Conservation (phyloP, 2,329 filamentous ascomycete species). For the Trichoderma sp. region DNA sequence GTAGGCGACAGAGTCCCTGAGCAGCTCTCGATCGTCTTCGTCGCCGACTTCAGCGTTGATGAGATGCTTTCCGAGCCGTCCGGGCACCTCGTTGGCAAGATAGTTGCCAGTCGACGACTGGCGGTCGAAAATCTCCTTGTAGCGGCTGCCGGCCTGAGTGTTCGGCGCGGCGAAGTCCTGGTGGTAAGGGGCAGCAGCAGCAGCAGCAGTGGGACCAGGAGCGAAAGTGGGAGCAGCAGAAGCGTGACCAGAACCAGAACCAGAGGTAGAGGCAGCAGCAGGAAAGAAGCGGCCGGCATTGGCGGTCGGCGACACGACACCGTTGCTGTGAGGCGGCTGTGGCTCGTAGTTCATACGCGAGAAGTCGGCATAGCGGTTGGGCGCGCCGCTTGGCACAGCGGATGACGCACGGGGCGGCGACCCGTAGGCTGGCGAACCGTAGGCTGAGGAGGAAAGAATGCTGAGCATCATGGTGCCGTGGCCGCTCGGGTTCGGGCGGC, state of each 20-base stretch:
- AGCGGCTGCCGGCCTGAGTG: conserved; percentile 52
- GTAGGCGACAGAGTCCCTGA: conserved; percentile 72
- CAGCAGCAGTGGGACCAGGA: conserved; percentile 34
- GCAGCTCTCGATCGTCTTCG: conserved; percentile 66
- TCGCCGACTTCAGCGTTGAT: conserved; percentile 68
- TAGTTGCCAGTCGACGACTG: conserved; percentile 74
- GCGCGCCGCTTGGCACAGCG: background rate
- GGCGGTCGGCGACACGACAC: conserved; percentile 65
- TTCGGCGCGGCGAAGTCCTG: conserved; percentile 58
- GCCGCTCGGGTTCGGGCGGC: conserved; percentile 55
- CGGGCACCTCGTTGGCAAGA: conserved; percentile 58
- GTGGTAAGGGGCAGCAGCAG: conserved; percentile 48
- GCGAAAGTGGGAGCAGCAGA: conserved; percentile 51
- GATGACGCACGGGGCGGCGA: background rate
- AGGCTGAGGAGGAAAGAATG: conserved; percentile 51
- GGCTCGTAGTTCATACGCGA: conserved; percentile 55
- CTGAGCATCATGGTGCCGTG: conserved; percentile 60
- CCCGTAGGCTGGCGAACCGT: conserved; percentile 38
- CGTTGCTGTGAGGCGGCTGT: conserved; percentile 64
- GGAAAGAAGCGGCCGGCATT: conserved; percentile 42
- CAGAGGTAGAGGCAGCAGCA: conserved; percentile 53
- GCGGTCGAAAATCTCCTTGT: conserved; percentile 69
- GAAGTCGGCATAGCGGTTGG: conserved; percentile 61
- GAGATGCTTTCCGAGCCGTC: conserved; percentile 68
- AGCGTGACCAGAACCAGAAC: conserved; percentile 46